Conservation (phyloP, 1,139 yeast species). For the Yamadazyma triangularis region DNA sequence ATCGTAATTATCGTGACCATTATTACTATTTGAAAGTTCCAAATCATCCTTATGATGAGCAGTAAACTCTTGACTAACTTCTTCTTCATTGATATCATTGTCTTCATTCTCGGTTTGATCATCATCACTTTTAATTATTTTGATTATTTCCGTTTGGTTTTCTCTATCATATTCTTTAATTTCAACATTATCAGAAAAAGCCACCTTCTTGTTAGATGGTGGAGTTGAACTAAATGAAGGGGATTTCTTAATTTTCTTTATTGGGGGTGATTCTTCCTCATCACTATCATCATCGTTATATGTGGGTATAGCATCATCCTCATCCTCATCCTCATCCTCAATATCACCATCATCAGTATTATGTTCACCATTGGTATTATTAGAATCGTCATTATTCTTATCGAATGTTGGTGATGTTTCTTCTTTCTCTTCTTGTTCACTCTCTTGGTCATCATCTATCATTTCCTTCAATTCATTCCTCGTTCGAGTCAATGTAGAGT, state of each 20-base stretch:
- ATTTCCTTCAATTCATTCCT: slow-evolving; percentile 44
- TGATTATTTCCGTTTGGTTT: slow-evolving; percentile 22
- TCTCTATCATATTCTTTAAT: slow-evolving; percentile 41
- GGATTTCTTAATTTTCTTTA: slow-evolving; percentile 17
- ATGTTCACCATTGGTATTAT: slow-evolving; percentile 7
- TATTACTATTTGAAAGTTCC: slow-evolving; percentile 26
- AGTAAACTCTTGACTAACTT: slow-evolving; percentile 16
- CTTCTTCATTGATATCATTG: slow-evolving; percentile 15
- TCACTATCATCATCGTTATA: slow-evolving; percentile 25
- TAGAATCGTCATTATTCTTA: slow-evolving; percentile 5
- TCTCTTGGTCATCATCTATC: slow-evolving; percentile 23
- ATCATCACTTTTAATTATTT: slow-evolving; percentile 19
- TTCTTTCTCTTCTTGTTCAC: slow-evolving; percentile 11
- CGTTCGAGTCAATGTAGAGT: slow-evolving; percentile 32
- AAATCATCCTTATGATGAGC: slow-evolving; percentile 28
- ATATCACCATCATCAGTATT: slow-evolving; percentile 9
- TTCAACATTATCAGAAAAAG: slow-evolving; percentile 44
- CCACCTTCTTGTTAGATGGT: slow-evolving; percentile 32
- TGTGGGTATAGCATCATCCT: slow-evolving; percentile 23
- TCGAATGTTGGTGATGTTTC: slow-evolving; percentile 17
- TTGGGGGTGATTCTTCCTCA: slow-evolving; percentile 14
- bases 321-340: slow-evolving; percentile 15
- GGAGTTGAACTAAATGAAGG: slow-evolving; percentile 28
- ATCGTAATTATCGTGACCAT: slow-evolving; percentile 18
- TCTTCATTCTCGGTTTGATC: slow-evolving; percentile 16